Evolutionary conservation across 805 yeast genomes (phyloP), one percentile per base, ranked within the genome.

Genomic region (Candida schatavii): DNA sequence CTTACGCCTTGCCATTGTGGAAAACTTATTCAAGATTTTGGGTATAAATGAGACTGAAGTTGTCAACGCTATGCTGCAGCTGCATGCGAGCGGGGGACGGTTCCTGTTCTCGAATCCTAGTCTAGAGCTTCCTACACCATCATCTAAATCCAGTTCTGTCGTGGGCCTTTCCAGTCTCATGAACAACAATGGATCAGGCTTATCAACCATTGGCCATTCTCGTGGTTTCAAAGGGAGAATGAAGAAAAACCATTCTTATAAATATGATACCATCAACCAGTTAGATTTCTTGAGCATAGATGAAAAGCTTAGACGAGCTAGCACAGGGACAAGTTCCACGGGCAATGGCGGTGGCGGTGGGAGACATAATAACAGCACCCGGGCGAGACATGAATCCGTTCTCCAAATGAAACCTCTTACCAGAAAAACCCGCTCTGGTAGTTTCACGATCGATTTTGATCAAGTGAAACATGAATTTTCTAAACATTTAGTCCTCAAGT

Each of bases 11-110:
- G 87, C 91, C 0, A 59, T 89, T 1, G 75, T 83, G 4, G 95
- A 86, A 50, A 83, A 81, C 20, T 74, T 89, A 32, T 83, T 88
- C 55, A 72, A 72, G 39, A 64, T 79, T 25, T 64, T 88, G 26
- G 96, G 96, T 0, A 71, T 88, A 9, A 56, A 57, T 15, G 70
- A 64, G 34, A 74, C 13, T 11, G 37, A 35, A 22, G 17, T 21
- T 28, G 18, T 4, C 14, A 25, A 13, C 25, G 21, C 41, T 9
- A 36, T 25, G 10, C 30, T 38, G 10, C n/a, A n/a, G n/a, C n/a
- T n/a, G n/a, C n/a, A n/a, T n/a, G 35, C 33, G 15, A 46, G 51
- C 13, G 46, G 11, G 6, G 21, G 20, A 15, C 15, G 35, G 35
- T 31, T 31, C 18, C 35, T 31, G 35, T 7, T 31, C 6, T 31